Evolutionary conservation across 495 filamentous ascomycete genomes (phyloP).

Genomic region (Mytilinidion resinicola): DNA sequence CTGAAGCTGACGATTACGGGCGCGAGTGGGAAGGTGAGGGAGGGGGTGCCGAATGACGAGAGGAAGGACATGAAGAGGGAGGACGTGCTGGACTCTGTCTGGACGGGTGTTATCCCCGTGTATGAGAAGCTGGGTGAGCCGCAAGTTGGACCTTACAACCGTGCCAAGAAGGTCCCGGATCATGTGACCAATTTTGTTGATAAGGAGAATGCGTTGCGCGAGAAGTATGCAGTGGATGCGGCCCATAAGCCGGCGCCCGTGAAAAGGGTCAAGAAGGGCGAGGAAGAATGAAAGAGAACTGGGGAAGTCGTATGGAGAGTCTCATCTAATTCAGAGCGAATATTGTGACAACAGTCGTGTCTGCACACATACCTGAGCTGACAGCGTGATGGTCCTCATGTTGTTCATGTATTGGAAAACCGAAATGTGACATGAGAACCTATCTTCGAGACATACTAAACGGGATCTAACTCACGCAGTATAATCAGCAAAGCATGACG

Average conservation of each 20-base stretch:
- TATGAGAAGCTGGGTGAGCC: conserved; percentile 62
- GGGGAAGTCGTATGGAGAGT: too few species aligned
- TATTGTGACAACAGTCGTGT: too few species aligned
- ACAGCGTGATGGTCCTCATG: too few species aligned
- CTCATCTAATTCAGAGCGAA: too few species aligned
- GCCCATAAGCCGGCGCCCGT: conserved; percentile 28
- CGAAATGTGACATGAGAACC: too few species aligned
- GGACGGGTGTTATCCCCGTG: conserved; percentile 82
- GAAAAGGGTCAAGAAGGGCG: conserved; percentile 28
- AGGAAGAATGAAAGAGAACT: conserved; percentile 1
- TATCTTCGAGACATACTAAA: too few species aligned
- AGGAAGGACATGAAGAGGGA: conserved; percentile 54
- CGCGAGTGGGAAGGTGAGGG: conserved; percentile 73
- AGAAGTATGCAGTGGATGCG: conserved; percentile 48
- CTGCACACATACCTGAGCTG: too few species aligned
- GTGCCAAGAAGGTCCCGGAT: conserved; percentile 52
- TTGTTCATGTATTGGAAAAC: too few species aligned
- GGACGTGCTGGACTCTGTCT: conserved; percentile 55
- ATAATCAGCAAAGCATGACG: too few species aligned
- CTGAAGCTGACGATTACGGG: conserved; percentile 61
- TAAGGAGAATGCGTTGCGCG: conserved; percentile 48
- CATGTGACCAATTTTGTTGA: conserved; percentile 55
- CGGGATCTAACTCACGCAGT: too few species aligned
- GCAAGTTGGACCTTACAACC: conserved; percentile 56
- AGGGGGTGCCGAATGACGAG: conserved; percentile 65